These are phyloP conservation scores for Eimeria praecox DNA, from an alignment of 169 alveolate genomes.

Conservation along the genomic window DNA sequence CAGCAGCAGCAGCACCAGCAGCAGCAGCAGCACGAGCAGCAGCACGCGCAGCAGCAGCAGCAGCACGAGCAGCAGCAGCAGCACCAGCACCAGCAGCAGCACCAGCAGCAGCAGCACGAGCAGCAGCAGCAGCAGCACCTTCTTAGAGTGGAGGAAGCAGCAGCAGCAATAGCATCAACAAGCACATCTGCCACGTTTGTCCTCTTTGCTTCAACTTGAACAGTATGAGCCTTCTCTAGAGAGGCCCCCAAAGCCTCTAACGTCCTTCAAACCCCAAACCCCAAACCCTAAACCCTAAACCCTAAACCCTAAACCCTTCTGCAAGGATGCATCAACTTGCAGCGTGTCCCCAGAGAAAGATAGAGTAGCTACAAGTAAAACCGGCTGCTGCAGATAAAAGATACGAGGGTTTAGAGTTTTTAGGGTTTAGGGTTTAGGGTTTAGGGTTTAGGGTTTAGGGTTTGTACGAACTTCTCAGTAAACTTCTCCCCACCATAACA, in stretches of 20 bases:
- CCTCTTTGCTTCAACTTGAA: background rate
- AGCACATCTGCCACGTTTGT: background rate
- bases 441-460: conserved; percentile 47
- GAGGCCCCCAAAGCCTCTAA: background rate
- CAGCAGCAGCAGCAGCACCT: conserved; percentile 55
- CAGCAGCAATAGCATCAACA: conserved; percentile 39
- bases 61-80: conserved; percentile 1
- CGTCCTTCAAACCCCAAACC: conserved; percentile 32
- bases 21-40: conserved; percentile 20
- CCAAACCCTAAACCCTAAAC: conserved; percentile 34
- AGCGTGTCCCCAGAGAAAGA: background rate
- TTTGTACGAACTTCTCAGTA: background rate
- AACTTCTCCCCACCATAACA: conserved; percentile 44
- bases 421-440: conserved; percentile 39
- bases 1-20: conserved; percentile 21
- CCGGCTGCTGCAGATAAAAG: background rate
- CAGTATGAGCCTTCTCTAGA: background rate
- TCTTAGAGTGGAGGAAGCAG: conserved; percentile 14
- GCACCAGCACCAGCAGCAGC: conserved; percentile 27
- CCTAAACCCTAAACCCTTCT: conserved; percentile 4
- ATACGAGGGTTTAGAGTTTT: conserved; percentile 16
- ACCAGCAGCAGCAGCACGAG: conserved; percentile 12
- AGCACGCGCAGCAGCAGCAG: conserved; percentile 7
- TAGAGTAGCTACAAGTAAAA: background rate
- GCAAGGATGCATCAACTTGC: background rate